Evolutionary conservation across 257 asterid species (phyloP), one percentile per base, ranked within the genome.

Genomic region (Plantago major): DNA sequence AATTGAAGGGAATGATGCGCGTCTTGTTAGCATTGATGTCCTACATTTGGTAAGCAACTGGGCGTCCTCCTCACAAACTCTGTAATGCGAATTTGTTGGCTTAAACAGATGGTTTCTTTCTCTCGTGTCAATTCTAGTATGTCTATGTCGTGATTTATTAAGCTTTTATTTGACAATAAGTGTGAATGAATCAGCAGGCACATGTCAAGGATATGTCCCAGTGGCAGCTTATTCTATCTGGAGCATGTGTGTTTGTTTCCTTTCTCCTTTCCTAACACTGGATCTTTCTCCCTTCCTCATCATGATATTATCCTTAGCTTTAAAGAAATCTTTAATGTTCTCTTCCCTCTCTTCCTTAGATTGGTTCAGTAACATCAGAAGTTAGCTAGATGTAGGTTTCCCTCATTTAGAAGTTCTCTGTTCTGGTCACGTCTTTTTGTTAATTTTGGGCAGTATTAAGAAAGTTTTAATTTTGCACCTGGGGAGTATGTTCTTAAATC

Each of bases 191-290:
- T 93, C 93, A 87, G 97, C 97, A 93, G 99, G 99, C 82, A 81
- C 79, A 71, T 87, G 91, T 80, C 92, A 93, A 87, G 97, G 96
- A 87, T 72, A 89, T 87, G 76, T 74, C 94, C 78, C 96, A 75
- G 80, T 93, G 99, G 99, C 99, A 93, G 99, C 99, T 79, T 83
- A 79, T 80, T 88, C 89, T 95, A 70, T 81, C 82, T 83, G 88
- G 97, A 86, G 73, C 87, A 93, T 82, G 95, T 85, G 96, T 93
- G 99, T 93, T 93, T 89, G 99, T 93, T 82, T 87, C 78, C 96
- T 87, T 89, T 89, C 95, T 87, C 99, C 87, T 81, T 83, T 78
- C 79, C 91, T 88, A 82, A 71, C 86, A 73, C 86, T 87, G 84
- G 81, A 96, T 82, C 99, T 93, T 82, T 82, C 95, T 74, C 94